Evolutionary conservation across 306 rosid genomes (phyloP).

Genomic region (Hippophae gyantsensis): DNA sequence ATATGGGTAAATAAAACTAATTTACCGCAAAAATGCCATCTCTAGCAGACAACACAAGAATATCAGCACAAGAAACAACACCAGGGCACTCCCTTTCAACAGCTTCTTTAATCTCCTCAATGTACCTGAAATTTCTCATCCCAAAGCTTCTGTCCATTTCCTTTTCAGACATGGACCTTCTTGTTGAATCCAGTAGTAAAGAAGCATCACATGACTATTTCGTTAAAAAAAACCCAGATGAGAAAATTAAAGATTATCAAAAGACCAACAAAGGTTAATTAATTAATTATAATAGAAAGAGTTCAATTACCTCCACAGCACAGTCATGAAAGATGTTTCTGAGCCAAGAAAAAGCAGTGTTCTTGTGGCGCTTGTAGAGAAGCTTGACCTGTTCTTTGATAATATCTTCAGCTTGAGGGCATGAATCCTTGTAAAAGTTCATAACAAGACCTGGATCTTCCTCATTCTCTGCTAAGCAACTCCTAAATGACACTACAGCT

Average conservation of each 20-base stretch:
- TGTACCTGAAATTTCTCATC: slow-evolving; percentile 89
- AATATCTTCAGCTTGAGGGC: slow-evolving; percentile 97
- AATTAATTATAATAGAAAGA: not conserved
- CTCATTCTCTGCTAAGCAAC: slow-evolving; percentile 32
- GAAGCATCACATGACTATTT: slow-evolving; percentile 91
- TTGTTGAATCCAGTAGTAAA: slow-evolving; percentile 77
- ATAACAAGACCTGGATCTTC: slow-evolving; percentile 44
- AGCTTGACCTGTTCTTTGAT: slow-evolving; percentile 85
- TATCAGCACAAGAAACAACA: slow-evolving; percentile 89
- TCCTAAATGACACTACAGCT: slow-evolving; percentile 19
- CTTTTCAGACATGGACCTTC: slow-evolving; percentile 82
- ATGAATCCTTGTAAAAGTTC: slow-evolving; percentile 81
- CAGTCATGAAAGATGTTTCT: slow-evolving; percentile 96
- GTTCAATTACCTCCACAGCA: slow-evolving; percentile 62
- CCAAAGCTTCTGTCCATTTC: slow-evolving; percentile 96
- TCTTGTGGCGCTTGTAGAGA: slow-evolving; percentile 97
- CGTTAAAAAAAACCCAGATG: not conserved
- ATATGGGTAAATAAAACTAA: not conserved
- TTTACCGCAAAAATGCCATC: slow-evolving; percentile 78
- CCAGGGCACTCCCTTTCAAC: slow-evolving; percentile 96
- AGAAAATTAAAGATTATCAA: not conserved
- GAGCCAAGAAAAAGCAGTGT: slow-evolving; percentile 99
- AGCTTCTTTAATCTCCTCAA: slow-evolving; percentile 88
- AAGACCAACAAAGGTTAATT: not conserved
- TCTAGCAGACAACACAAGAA: slow-evolving; percentile 86